Conservation (phyloP, 2,329 filamentous ascomycete genomes). For the Aspergillus hiratsukae region DNA sequence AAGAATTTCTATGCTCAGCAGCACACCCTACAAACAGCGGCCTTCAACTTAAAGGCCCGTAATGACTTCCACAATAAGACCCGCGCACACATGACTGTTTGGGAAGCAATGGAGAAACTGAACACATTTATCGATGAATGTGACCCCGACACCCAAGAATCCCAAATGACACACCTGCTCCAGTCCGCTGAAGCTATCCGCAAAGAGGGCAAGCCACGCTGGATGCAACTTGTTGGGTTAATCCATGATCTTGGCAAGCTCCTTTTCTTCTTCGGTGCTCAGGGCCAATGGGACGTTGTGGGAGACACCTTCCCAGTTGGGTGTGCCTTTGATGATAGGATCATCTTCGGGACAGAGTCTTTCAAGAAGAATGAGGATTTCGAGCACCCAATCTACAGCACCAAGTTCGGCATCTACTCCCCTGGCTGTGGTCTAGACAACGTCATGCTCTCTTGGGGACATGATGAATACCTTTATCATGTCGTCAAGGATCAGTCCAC, state of each 20-base stretch:
- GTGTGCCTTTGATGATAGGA: slow-evolving; percentile 56
- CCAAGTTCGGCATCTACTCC: slow-evolving; percentile 73
- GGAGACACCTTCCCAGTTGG: slow-evolving; percentile 54
- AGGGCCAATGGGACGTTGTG: slow-evolving; percentile 90
- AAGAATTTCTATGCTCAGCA: slow-evolving; percentile 79
- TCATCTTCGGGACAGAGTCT: slow-evolving; percentile 71
- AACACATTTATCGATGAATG: slow-evolving; percentile 87
- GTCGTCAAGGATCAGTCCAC: slow-evolving; percentile 77
- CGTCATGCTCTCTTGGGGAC: slow-evolving; percentile 82
- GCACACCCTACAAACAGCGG: slow-evolving; percentile 53
- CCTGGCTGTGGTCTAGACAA: slow-evolving; percentile 78
- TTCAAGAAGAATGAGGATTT: slow-evolving; percentile 74
- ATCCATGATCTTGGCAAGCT: slow-evolving; percentile 46
- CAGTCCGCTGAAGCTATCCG: slow-evolving; percentile 87
- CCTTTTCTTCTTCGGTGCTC: slow-evolving; percentile 59
- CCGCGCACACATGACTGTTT: slow-evolving; percentile 75
- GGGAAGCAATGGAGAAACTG: slow-evolving; percentile 89
- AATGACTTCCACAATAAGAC: slow-evolving; percentile 63
- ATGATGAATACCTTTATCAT: slow-evolving; percentile 59
- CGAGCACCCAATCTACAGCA: slow-evolving; percentile 66
- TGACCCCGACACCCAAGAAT: slow-evolving; percentile 81
- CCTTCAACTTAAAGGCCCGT: slow-evolving; percentile 79
- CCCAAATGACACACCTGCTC: slow-evolving; percentile 84
- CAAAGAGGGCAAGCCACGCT: slow-evolving; percentile 57
- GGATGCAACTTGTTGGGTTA: slow-evolving; percentile 47